Base-by-base conservation (phyloP, 371 early-diverging fungal genomes). In the Rhizopus arrhizus region DNA sequence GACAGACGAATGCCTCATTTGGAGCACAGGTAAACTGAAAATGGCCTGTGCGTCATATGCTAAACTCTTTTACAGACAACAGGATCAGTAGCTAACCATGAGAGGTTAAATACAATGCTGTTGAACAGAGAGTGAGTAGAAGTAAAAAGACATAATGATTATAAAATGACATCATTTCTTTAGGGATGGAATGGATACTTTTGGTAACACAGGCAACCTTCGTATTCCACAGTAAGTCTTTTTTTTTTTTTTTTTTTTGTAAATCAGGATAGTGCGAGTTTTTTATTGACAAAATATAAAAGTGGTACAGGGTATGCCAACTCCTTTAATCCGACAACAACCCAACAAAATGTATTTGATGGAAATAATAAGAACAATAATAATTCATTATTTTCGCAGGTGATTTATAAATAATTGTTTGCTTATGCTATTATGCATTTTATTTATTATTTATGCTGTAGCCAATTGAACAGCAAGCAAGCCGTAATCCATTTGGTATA, bases 181-280 rank as follows among this genome's bases (percentile, higher is more conserved):
- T 54, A 78, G 81, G 10, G 78, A 77, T 50, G 83, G 83, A n/a
- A 72, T 75, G 65, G 83, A 83, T 53, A 80, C 78, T 3, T 83
- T 83, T 59, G 81, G 83, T 57, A 80, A 81, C 64, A 60, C 59
- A 22, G 81, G 81, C n/a, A 74, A 74, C 66, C 69, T 78, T 13
- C 83, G 83, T 55, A 65, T 83, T 28, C 81, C 83, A 38, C 49
- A 62, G 77, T 78, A 78, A 66, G 74, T 68, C 22, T 22, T 22
- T 22, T 22, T 22, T 22, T 22, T 2, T 22, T 22, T 22, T 22
- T 22, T 22, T 22, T 22, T 22, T 22, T 22, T 13, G 34, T 13
- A 52, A 41, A 32, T 28, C 22, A 12, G 12, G 47, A 32, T 31
- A 7, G 29, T 33, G 36, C 22, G 38, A n/a, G 6, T 22, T 22